Evolutionary conservation across 2,329 filamentous ascomycete species (phyloP).

Genomic region (Mycosphaerella sp.): DNA sequence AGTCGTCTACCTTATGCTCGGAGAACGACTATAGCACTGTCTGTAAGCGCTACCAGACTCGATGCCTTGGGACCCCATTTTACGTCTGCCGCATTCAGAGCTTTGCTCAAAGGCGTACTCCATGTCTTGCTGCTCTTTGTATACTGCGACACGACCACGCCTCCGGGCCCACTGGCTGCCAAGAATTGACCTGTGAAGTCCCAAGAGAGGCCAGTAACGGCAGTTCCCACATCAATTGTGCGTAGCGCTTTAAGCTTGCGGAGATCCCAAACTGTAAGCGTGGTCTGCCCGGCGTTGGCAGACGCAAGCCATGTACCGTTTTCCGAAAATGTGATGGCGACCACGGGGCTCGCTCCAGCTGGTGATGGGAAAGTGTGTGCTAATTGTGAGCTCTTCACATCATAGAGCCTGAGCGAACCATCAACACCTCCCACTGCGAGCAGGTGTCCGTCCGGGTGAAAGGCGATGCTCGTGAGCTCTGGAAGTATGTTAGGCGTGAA

Average conservation of each 20-base stretch:
- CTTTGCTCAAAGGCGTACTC: conserved; percentile 76
- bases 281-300: conserved; percentile 67
- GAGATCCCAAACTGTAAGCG: conserved; percentile 82
- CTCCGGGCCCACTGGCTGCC: conserved; percentile 70
- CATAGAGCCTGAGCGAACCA: conserved; percentile 81
- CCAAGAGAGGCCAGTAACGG: conserved; percentile 74
- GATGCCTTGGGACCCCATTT: conserved; percentile 72
- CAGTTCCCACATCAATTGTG: conserved; percentile 74
- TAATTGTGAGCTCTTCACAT: conserved; percentile 70
- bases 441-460: conserved; percentile 96
- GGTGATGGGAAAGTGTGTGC: conserved; percentile 63
- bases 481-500: conserved; percentile 28
- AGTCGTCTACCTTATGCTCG: conserved; percentile 25
- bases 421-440: conserved; percentile 75
- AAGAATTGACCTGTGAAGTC: conserved; percentile 95
- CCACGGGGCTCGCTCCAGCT: conserved; percentile 55
- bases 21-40: conserved; percentile 70
- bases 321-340: conserved; percentile 80
- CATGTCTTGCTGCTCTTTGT: conserved; percentile 80
- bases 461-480: conserved; percentile 72
- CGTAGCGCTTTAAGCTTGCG: conserved; percentile 78
- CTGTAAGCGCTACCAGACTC: conserved; percentile 68
- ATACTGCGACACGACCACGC: conserved; percentile 84
- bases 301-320: conserved; percentile 96
- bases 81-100: conserved; percentile 64